Evolutionary conservation across 2,329 filamentous ascomycete genomes (phyloP).

Genomic region (Pseudocercospora eumusae): DNA sequence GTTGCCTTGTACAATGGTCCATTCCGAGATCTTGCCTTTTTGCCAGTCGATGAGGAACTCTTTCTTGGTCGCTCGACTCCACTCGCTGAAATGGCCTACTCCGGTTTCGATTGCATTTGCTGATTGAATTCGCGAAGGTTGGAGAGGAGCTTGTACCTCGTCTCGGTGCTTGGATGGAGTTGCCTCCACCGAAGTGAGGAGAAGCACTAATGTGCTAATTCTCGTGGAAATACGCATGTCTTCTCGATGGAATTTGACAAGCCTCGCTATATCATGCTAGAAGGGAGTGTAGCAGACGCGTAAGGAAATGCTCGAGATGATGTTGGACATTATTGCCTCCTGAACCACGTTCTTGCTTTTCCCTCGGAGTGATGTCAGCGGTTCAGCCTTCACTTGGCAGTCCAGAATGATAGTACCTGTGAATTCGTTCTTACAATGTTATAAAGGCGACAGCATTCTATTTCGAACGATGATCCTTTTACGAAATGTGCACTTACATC

Average conservation of each 20-base stretch:
- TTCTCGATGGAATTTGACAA: background rate
- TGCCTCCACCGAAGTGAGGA: background rate
- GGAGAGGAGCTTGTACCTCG: constrained; percentile 13
- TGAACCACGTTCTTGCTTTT: constrained; percentile 3
- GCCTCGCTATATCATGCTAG: background rate
- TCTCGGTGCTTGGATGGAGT: background rate
- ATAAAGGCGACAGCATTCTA: no score
- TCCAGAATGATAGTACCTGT: no score
- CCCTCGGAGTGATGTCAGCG: constrained; percentile 6
- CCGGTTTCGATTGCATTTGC: constrained; percentile 44
- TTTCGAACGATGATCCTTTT: no score
- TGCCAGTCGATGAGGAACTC: constrained; percentile 53
- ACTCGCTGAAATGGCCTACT: constrained; percentile 53
- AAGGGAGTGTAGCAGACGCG: background rate
- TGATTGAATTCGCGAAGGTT: constrained; percentile 15
- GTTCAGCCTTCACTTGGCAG: background rate
- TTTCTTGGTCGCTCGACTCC: constrained; percentile 51
- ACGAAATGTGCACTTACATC: no score
- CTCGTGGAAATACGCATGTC: background rate
- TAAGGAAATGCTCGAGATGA: background rate
- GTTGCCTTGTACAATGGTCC: constrained; percentile 52
- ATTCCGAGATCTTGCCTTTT: constrained; percentile 45
- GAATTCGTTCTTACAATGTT: no score
- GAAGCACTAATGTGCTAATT: background rate
- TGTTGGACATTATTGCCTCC: background rate